Conservation (phyloP, 495 filamentous ascomycete species). For the Aspergillus funiculosus region DNA sequence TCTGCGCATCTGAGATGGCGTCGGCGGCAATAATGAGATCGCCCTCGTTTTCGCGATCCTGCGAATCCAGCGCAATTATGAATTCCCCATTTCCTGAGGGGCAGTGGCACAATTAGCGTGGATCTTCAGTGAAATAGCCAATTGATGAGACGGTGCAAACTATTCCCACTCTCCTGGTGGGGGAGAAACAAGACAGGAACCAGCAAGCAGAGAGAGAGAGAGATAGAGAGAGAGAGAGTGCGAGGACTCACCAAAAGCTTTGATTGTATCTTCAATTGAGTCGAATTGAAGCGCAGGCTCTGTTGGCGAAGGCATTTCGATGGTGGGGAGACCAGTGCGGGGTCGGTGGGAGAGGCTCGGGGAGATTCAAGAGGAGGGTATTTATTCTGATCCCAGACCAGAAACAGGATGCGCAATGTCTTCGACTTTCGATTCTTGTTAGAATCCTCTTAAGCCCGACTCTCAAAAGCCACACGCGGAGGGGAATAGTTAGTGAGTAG, state of each 20-base stretch:
- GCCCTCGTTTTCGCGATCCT: slow-evolving; percentile 91
- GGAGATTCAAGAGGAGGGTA: background rate
- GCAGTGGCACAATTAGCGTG: slow-evolving; percentile 16
- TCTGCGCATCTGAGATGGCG: slow-evolving; percentile 77
- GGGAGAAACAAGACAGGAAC: no score
- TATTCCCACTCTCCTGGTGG: no score
- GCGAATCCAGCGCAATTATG: slow-evolving; percentile 88
- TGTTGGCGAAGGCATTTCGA: slow-evolving; percentile 36
- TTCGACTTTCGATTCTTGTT: no score
- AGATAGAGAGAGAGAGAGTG: background rate
- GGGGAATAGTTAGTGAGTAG: no score
- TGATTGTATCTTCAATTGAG: slow-evolving; percentile 76
- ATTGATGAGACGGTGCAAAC: background rate
- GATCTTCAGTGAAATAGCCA: background rate
- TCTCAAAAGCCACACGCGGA: no score
- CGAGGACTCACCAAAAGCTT: slow-evolving; percentile 67
- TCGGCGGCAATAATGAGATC: slow-evolving; percentile 94
- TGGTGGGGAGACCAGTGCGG: no score
- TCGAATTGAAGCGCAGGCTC: slow-evolving; percentile 55
- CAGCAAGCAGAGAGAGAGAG: slow-evolving; percentile 6
- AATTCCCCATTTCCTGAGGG: slow-evolving; percentile 76
- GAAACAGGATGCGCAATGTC: no score
- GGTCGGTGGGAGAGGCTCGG: background rate
- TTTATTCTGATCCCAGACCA: background rate
- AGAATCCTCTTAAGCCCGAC: no score